Conservation (phyloP, 1,284 basidiomycete genomes). For the Heterobasidion annosum region DNA sequence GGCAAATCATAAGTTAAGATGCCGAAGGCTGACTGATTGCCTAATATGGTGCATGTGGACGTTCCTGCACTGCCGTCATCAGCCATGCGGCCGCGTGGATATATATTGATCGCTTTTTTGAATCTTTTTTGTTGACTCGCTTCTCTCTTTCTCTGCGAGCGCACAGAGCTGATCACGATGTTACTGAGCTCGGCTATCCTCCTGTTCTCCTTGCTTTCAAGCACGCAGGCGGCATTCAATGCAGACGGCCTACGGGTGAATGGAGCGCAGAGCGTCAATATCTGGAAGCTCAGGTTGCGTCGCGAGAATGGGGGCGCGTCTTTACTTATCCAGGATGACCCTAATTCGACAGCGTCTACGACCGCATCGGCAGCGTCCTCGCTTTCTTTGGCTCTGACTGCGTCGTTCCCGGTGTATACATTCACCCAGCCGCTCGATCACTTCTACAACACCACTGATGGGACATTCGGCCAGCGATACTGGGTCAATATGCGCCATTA, state of each 20-base stretch:
- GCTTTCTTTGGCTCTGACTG: background rate
- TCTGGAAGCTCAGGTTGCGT: conserved; percentile 24
- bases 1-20: no score
- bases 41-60: no score
- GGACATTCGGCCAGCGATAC: conserved; percentile 69
- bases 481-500: conserved; percentile 89
- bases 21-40: no score
- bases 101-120: no score
- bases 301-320: background rate
- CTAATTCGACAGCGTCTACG: background rate
- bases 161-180: background rate
- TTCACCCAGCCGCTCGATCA: conserved; percentile 87
- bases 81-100: no score
- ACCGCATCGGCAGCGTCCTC: background rate
- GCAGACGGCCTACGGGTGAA: background rate
- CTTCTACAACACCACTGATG: conserved; percentile 37
- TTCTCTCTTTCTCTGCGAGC: background rate
- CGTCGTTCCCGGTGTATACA: conserved; percentile 51
- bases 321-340: background rate
- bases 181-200: background rate
- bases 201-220: background rate
- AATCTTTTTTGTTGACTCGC: background rate
- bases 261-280: conserved; percentile 30
- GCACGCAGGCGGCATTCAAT: background rate
- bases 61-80: no score